Evolutionary conservation across 352 stramenopile genomes (phyloP), one percentile per base, ranked within the genome.

Genomic region (Hyaloperonospora arabidopsidis): DNA sequence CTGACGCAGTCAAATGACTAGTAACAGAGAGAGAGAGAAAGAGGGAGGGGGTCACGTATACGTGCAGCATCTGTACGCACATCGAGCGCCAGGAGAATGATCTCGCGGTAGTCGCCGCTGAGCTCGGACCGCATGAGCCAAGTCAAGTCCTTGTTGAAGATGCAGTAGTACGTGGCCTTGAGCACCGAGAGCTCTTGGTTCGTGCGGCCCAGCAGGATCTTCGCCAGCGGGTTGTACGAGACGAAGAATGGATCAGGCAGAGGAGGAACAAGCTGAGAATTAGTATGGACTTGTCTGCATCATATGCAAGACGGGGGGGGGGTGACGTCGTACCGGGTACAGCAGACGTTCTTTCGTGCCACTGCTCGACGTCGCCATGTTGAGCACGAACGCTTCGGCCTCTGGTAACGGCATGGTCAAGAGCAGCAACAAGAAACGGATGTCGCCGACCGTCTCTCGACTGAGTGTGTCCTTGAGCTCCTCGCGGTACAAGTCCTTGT

Each of bases 151-250:
- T 85, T 66, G 51, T 85, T 82, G 61, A 81, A 87, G 60, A 82
- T 79, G 49, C 86, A 74, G 52, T 80, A 86, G 62, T 84, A 89
- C 45, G 76, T 84, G 51, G 70, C 74, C 62, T 84, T 85, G 43
- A 91, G 68, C 65, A 89, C 75, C 25, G 70, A 69, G 29, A 91
- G 59, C 59, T 91, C 81, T 25, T 86, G 70, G 45, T 84, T 82
- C 15, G 74, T 84, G 61, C 80, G 76, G n/a, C 78, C 78, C 22
- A 86, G 45, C 6, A 91, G 35, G 22, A 91, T 79, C 77, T 87
- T 32, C 18, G 36, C 15, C 25, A 53, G 45, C 14, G 13, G 13
- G 35, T 41, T 41, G 28, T 14, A 25, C 32, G 28, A 29, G 47
- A 36, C 25, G 34, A 10, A 21, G 4, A 41, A 11, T 15, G 35